phyloP scores from a whole-genome alignment of 768 basidiomycete species.

The Infundibulicybe gibba region DNA sequence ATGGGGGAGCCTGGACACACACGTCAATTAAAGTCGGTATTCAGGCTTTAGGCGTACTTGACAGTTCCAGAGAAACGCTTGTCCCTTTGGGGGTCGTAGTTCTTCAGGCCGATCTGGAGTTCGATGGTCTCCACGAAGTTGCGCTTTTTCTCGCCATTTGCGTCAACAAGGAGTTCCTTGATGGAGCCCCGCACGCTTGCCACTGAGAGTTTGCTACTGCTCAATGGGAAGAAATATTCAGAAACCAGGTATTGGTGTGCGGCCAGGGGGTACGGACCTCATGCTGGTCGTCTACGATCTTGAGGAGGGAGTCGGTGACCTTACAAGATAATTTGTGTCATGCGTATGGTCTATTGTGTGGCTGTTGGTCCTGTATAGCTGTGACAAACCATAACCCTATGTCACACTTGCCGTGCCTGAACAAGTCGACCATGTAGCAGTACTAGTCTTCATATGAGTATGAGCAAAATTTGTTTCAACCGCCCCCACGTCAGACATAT shows the following conservation, averaged over 20 bases:
- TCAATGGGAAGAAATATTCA: not conserved
- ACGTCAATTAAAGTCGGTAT: conserved; percentile 5
- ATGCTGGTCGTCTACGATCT: conserved; percentile 17
- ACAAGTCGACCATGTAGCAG: too few relatives aligned
- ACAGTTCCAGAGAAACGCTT: conserved; percentile 99
- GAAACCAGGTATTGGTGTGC: not conserved
- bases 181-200: conserved; percentile 99
- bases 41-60: conserved; percentile 53
- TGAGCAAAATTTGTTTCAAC: too few relatives aligned
- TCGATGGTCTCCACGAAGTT: conserved; percentile 97
- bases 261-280: conserved; percentile 14
- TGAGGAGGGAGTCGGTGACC: conserved; percentile 14
- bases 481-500: too few relatives aligned
- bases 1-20: conserved; percentile 72
- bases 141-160: conserved; percentile 85
- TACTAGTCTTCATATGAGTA: too few relatives aligned
- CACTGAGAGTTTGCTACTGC: conserved; percentile 88
- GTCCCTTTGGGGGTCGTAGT: conserved; percentile 99
- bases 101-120: conserved; percentile 95
- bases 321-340: not conserved
- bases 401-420: too few relatives aligned
- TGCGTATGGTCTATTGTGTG: conserved; percentile 9
- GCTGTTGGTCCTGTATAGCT: conserved; percentile 23
- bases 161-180: conserved; percentile 82
- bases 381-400: conserved; percentile 7